A percentile compares a stretch with the other conserved stretches of the same genome.
Evolutionary conservation across 2,329 filamentous ascomycete species (phyloP).

Genomic region (Simplicillium aogashimaense): DNA sequence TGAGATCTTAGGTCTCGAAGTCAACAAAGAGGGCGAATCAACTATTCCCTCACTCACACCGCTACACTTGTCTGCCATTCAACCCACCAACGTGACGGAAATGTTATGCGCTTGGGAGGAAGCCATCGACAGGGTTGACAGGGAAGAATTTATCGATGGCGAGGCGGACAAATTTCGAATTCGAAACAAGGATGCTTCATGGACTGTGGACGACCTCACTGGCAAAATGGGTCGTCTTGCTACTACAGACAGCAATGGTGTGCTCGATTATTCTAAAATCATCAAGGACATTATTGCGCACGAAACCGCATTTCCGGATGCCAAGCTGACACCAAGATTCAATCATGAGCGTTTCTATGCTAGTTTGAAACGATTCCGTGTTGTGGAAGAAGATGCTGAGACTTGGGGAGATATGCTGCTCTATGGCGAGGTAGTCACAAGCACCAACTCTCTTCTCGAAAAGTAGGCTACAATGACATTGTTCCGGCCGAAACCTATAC

Average conservation of each 20-base stretch:
- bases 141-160: constrained; percentile 63
- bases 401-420: constrained; percentile 70
- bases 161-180: constrained; percentile 78
- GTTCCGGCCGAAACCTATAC: constrained; percentile 58
- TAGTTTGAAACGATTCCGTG: constrained; percentile 58
- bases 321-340: constrained; percentile 73
- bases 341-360: constrained; percentile 72
- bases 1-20: constrained; percentile 69
- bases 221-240: constrained; percentile 33
- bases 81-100: constrained; percentile 54
- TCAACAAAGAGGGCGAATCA: constrained; percentile 53
- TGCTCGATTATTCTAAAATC: constrained; percentile 65
- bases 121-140: constrained; percentile 55
- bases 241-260: constrained; percentile 36
- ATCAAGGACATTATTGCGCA: constrained; percentile 69
- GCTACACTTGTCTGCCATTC: constrained; percentile 68
- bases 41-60: constrained; percentile 70
- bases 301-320: constrained; percentile 54
- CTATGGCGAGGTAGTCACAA: constrained; percentile 88
- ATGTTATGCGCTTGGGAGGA: constrained; percentile 58
- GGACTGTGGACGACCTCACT: constrained; percentile 45
- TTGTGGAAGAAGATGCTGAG: constrained; percentile 41
- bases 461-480: constrained; percentile 42
- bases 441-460: constrained; percentile 86
- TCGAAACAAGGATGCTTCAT: constrained; percentile 53